Conservation (phyloP, 2,329 filamentous ascomycete genomes). For the Aspergillus novoparasiticus region DNA sequence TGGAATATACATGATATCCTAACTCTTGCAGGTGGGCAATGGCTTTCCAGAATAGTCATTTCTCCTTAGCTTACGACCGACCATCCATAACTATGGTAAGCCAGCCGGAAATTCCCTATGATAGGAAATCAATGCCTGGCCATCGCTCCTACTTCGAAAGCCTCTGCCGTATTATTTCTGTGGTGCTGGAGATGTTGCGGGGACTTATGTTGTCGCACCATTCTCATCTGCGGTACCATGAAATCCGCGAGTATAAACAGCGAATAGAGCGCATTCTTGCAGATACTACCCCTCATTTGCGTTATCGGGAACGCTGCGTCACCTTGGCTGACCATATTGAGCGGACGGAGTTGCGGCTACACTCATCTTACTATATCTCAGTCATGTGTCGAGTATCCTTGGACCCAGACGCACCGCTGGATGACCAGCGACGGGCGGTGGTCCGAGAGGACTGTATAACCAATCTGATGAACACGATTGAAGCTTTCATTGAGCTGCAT, state of each 20-base stretch:
- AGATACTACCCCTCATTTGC: slow-evolving; percentile 59
- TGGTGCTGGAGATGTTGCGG: slow-evolving; percentile 57
- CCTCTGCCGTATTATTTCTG: slow-evolving; percentile 56
- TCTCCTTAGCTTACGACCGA: slow-evolving; percentile 64
- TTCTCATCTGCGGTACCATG: slow-evolving; percentile 51
- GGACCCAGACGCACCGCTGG: slow-evolving; percentile 40
- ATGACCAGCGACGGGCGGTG: slow-evolving; percentile 36
- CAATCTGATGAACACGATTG: slow-evolving; percentile 55
- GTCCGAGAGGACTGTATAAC: slow-evolving; percentile 56
- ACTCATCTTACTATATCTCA: slow-evolving; percentile 62
- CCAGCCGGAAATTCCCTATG: slow-evolving; percentile 51
- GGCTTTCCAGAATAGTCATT: slow-evolving; percentile 62
- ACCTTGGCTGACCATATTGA: slow-evolving; percentile 55
- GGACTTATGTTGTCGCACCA: slow-evolving; percentile 53
- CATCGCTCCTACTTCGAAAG: slow-evolving; percentile 58
- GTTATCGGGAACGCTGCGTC: slow-evolving; percentile 47
- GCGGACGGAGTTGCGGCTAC: slow-evolving; percentile 60
- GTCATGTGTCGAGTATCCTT: slow-evolving; percentile 61
- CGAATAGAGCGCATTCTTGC: slow-evolving; percentile 57
- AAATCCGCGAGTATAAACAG: slow-evolving; percentile 58
- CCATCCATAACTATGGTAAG: slow-evolving; percentile 55
- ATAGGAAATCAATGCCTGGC: slow-evolving; percentile 53
- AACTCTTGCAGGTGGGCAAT: slow-evolving; percentile 52
- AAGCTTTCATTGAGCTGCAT: slow-evolving; percentile 59
- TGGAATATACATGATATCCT: neutral